A percentile compares a stretch with the other conserved stretches of the same genome.
Evolutionary conservation across 805 yeast genomes (phyloP).

Genomic region (Candida pini): DNA sequence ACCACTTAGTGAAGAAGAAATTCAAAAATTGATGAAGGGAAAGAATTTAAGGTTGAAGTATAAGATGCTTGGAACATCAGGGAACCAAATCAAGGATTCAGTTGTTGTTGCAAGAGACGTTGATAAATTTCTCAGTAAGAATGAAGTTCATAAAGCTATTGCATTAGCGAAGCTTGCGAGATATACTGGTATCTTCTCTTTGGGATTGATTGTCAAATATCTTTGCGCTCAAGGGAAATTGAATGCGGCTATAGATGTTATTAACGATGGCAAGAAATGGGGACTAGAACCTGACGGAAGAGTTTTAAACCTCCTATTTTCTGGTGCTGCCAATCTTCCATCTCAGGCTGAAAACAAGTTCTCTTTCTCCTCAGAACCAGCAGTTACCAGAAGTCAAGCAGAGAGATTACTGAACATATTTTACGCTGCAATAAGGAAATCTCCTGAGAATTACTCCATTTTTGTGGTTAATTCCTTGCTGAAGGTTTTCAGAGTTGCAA

Average conservation of each 20-base stretch:
- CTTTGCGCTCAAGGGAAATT: constrained; percentile 37
- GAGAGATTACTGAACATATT: constrained; percentile 30
- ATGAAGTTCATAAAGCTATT: constrained; percentile 46
- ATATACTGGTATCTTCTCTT: constrained; percentile 48
- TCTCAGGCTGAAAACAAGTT: too few species aligned
- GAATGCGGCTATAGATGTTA: constrained; percentile 44
- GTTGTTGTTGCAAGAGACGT: constrained; percentile 50
- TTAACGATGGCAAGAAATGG: constrained; percentile 57
- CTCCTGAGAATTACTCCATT: constrained; percentile 25
- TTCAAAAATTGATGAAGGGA: constrained; percentile 18
- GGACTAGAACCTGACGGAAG: constrained; percentile 47
- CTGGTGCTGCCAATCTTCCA: constrained; percentile 36
- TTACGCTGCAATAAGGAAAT: constrained; percentile 24
- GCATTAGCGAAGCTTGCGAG: constrained; percentile 21
- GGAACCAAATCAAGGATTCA: constrained; percentile 54
- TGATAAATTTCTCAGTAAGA: constrained; percentile 42
- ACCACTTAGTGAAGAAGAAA: constrained; percentile 20
- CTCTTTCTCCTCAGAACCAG: constrained; percentile 5
- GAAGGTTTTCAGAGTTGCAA: constrained; percentile 37
- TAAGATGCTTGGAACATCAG: constrained; percentile 54
- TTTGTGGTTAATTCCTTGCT: constrained; percentile 43
- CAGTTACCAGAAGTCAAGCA: constrained; percentile 30
- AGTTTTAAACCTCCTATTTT: constrained; percentile 40
- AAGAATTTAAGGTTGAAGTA: constrained; percentile 41
- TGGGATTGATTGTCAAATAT: constrained; percentile 56